These are phyloP conservation scores for Quercus glauca DNA, from an alignment of 306 rosid genomes.

Conservation along the genomic window DNA sequence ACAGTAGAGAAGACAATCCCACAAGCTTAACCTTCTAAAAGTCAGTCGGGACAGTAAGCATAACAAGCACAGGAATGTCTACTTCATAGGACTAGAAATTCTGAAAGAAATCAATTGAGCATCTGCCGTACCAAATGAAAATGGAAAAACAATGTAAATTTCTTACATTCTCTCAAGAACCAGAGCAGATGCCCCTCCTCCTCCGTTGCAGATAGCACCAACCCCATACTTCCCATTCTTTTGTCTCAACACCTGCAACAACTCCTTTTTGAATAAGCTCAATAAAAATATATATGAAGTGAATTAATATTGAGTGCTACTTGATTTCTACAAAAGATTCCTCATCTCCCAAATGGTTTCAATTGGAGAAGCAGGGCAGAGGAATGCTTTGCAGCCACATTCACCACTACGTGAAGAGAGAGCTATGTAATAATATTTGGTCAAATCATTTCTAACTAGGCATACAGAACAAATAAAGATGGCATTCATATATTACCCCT, in stretches of 20 bases:
- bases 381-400: neutral
- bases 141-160: neutral
- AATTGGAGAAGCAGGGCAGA: neutral
- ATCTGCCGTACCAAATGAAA: constrained; percentile 13
- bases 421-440: neutral
- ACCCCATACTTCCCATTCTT: constrained; percentile 81
- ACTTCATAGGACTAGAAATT: neutral
- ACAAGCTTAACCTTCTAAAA: neutral
- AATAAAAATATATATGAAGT: neutral
- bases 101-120: neutral
- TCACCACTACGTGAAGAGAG: too few relatives aligned
- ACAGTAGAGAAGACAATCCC: neutral
- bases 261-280: constrained; percentile 23
- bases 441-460: neutral
- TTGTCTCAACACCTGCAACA: constrained; percentile 73
- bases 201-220: constrained; percentile 85
- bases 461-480: neutral
- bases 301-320: neutral
- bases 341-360: neutral
- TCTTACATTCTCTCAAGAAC: constrained; percentile 81
- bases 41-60: neutral
- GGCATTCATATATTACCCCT: constrained; percentile 55
- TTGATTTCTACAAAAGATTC: neutral
- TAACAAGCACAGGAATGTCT: too few relatives aligned
- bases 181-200: constrained; percentile 97